These are phyloP conservation scores for Sporothrix inflata DNA, from an alignment of 2,329 filamentous ascomycete genomes.

Conservation along the genomic window DNA sequence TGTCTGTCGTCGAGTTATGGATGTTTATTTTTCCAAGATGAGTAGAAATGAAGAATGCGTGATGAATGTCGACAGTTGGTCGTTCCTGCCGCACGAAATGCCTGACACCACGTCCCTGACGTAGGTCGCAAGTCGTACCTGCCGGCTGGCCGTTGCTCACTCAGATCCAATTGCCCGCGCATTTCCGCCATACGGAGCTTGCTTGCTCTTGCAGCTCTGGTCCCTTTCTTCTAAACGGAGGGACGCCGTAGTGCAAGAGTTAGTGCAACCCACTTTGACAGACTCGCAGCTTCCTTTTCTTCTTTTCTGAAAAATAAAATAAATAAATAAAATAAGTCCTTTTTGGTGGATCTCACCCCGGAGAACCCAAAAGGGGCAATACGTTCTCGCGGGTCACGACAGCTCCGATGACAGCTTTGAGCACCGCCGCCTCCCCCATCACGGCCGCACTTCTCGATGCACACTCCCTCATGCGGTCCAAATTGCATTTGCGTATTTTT, in stretches of 20 bases:
- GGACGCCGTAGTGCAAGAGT: neutral
- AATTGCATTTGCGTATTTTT: neutral
- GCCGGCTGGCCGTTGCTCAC: conserved; percentile 1
- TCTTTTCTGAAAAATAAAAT: too few relatives aligned
- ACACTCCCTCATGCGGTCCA: neutral
- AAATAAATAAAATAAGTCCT: neutral
- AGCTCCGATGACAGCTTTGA: neutral
- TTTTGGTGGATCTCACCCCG: neutral
- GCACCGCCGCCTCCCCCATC: too few relatives aligned
- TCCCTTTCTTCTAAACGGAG: neutral
- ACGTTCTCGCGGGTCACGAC: neutral
- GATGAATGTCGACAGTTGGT: neutral
- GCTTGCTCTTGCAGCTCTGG: neutral
- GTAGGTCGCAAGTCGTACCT: neutral
- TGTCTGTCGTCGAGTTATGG: neutral
- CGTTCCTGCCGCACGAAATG: neutral
- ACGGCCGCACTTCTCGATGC: neutral
- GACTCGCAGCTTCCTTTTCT: conserved; percentile 2
- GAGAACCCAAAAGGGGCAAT: conserved; percentile 18
- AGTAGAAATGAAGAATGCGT: neutral
- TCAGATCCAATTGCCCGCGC: neutral
- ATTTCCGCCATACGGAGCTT: neutral
- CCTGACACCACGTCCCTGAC: neutral
- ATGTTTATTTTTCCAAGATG: neutral
- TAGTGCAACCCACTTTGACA: conserved; percentile 5